These are phyloP conservation scores for Dactylellina haptotyla DNA, from an alignment of 2,329 filamentous ascomycete species.

Conservation along the genomic window DNA sequence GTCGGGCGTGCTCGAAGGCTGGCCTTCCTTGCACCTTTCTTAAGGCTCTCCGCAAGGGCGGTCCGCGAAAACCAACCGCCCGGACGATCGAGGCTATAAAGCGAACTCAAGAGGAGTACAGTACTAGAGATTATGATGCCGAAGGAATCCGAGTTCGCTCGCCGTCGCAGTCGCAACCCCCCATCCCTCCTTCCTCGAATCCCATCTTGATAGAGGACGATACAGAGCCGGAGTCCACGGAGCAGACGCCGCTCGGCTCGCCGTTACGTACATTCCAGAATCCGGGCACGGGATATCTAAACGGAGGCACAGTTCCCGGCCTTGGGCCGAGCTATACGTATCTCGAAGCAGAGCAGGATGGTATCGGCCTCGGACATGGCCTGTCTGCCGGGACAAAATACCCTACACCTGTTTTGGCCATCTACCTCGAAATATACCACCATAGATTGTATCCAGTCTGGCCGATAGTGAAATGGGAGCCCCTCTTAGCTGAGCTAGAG, in stretches of 20 bases:
- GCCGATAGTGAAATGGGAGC: slow-evolving; percentile 50
- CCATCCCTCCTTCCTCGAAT: neutral
- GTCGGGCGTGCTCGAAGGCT: slow-evolving; percentile 63
- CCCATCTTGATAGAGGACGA: slow-evolving; percentile 23
- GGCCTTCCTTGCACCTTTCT: slow-evolving; percentile 67
- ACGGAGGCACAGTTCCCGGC: slow-evolving; percentile 5
- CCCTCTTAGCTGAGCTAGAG: slow-evolving; percentile 23
- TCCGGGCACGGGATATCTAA: slow-evolving; percentile 7
- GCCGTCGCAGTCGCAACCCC: slow-evolving; percentile 1
- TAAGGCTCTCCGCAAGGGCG: slow-evolving; percentile 63
- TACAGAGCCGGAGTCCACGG: slow-evolving; percentile 43
- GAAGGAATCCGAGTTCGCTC: neutral
- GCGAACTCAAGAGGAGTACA: slow-evolving; percentile 57
- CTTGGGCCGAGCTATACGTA: slow-evolving; percentile 33
- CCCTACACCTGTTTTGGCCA: slow-evolving; percentile 38
- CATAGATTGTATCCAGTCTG: slow-evolving; percentile 49
- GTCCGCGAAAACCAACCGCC: slow-evolving; percentile 64
- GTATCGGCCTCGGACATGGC: slow-evolving; percentile 40
- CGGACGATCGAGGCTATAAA: slow-evolving; percentile 64
- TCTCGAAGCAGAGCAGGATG: slow-evolving; percentile 47
- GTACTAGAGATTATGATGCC: slow-evolving; percentile 17
- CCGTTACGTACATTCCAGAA: slow-evolving; percentile 23
- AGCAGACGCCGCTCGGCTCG: slow-evolving; percentile 32
- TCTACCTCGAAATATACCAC: slow-evolving; percentile 50
- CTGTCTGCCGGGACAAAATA: slow-evolving; percentile 36